phyloP scores from a whole-genome alignment of 1,284 basidiomycete species.

The Heliocybe sulcata region DNA sequence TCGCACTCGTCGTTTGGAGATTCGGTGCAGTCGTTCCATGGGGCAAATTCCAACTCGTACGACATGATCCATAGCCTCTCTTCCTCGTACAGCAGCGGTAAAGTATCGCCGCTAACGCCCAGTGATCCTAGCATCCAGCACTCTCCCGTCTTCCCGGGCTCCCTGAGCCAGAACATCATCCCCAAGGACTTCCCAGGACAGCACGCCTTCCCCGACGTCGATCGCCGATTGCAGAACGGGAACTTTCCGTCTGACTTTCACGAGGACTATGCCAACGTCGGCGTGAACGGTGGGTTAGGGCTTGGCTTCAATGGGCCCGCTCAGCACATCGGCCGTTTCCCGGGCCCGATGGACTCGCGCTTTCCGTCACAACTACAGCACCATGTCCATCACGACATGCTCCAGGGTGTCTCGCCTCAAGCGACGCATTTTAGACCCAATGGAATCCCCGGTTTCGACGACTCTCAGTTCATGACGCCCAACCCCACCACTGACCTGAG shows the following conservation, averaged over 20 bases:
- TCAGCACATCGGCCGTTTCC: constrained; percentile 43
- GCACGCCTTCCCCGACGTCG: constrained; percentile 45
- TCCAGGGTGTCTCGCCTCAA: constrained; percentile 60
- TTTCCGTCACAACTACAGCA: constrained; percentile 35
- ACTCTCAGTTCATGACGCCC: constrained; percentile 43
- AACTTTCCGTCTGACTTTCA: constrained; percentile 50
- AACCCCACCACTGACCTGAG: constrained; percentile 46
- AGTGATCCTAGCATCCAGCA: constrained; percentile 53
- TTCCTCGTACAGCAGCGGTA: constrained; percentile 58
- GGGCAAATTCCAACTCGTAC: constrained; percentile 44
- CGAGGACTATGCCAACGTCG: constrained; percentile 56
- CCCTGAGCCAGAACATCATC: constrained; percentile 27
- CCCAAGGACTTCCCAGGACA: constrained; percentile 48
- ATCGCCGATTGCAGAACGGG: constrained; percentile 46
- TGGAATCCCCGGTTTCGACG: constrained; percentile 42
- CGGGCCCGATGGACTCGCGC: constrained; percentile 10
- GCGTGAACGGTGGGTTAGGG: constrained; percentile 34
- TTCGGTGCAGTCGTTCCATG: constrained; percentile 46
- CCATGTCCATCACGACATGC: constrained; percentile 40
- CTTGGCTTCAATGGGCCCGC: constrained; percentile 30
- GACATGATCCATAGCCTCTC: constrained; percentile 57
- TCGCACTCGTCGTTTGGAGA: constrained; percentile 51
- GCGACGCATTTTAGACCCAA: constrained; percentile 55
- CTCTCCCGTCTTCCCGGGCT: constrained; percentile 41
- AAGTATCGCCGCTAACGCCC: constrained; percentile 67